Evolutionary conservation across 1,284 basidiomycete genomes (phyloP).

Genomic region (Paramarasmius palmivorus): DNA sequence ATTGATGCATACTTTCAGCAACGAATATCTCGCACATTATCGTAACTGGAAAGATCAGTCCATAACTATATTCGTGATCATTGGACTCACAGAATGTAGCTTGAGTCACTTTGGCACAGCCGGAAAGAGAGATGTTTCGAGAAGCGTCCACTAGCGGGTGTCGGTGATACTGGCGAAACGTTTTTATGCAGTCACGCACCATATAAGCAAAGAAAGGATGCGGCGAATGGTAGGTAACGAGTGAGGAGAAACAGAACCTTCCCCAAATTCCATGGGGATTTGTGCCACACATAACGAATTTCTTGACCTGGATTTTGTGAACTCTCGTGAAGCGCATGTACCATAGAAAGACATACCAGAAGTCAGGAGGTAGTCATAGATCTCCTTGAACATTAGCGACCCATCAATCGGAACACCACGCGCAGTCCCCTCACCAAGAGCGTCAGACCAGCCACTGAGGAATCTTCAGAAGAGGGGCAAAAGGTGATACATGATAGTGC

Average conservation of each 20-base stretch:
- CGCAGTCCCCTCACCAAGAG: no score
- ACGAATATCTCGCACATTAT: not conserved
- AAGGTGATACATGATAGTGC: no score
- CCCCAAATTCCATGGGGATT: not conserved
- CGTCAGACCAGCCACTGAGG: no score
- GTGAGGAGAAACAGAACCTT: not conserved
- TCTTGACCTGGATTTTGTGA: not conserved
- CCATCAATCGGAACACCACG: no score
- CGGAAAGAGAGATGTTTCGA: not conserved
- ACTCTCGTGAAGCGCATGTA: not conserved
- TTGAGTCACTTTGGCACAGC: not conserved
- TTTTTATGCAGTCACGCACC: not conserved
- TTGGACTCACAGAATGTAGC: not conserved
- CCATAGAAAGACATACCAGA: not conserved
- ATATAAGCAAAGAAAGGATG: not conserved
- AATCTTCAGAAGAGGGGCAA: no score
- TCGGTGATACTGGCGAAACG: not conserved
- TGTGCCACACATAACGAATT: not conserved
- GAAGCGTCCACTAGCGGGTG: not conserved
- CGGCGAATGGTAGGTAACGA: not conserved
- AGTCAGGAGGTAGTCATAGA: conserved; percentile 1
- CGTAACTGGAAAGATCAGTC: not conserved
- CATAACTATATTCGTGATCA: no score
- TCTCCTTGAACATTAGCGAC: no score
- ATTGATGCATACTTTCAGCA: not conserved